Conservation (phyloP, 108 stramenopile species). For the Nitzschia inconspicua region DNA sequence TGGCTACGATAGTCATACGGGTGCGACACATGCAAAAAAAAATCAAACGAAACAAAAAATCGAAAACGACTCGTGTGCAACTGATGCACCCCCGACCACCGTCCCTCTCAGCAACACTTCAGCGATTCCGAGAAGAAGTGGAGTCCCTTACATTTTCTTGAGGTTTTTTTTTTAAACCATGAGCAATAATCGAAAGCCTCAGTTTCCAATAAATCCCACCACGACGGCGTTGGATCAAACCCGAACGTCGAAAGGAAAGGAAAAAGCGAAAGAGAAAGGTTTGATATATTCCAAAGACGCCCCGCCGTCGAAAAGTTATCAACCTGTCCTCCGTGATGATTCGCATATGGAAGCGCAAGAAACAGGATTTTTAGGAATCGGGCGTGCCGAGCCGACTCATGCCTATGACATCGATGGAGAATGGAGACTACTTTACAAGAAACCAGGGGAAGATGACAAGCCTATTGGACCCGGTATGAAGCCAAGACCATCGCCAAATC, state of each 20-base stretch:
- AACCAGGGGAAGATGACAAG: conserved; percentile 5
- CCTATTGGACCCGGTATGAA: conserved; percentile 21
- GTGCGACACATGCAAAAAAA: too few relatives aligned
- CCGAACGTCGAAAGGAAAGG: background rate
- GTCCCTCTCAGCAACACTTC: too few relatives aligned
- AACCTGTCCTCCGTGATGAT: conserved; percentile 9
- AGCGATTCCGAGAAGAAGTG: too few relatives aligned
- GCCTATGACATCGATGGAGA: conserved; percentile 19
- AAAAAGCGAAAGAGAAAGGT: conserved; percentile 1
- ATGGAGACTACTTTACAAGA: conserved; percentile 29
- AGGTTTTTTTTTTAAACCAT: too few relatives aligned
- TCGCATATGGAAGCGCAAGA: conserved; percentile 15
- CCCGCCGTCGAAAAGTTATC: background rate
- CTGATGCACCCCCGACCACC: too few relatives aligned
- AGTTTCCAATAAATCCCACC: too few relatives aligned
- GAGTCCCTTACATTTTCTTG: too few relatives aligned
- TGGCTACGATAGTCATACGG: too few relatives aligned
- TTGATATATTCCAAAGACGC: background rate
- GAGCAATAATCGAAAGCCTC: too few relatives aligned
- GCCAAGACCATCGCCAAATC: conserved; percentile 3
- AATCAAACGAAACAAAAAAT: too few relatives aligned
- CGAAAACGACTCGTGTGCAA: too few relatives aligned
- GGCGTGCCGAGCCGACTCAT: conserved; percentile 7
- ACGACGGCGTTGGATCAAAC: background rate
- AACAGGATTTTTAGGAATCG: conserved; percentile 16